Conservation (phyloP, 2,329 filamentous ascomycete species). For the Aschersonia sp. region DNA sequence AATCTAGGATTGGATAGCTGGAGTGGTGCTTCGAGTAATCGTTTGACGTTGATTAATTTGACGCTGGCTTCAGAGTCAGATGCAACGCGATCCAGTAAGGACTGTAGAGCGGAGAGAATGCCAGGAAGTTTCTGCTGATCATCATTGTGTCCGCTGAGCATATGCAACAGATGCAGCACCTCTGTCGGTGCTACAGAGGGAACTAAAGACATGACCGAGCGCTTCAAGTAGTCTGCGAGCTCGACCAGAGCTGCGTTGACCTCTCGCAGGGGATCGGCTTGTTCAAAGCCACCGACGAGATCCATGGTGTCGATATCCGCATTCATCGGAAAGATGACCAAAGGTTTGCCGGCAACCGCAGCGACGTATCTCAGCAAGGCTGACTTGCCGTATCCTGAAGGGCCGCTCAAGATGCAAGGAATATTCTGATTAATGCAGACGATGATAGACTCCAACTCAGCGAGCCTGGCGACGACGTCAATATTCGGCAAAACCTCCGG, state of each 20-base stretch:
- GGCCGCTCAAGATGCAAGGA: conserved; percentile 77
- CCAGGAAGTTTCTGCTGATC: conserved; percentile 21
- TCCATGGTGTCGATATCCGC: conserved; percentile 96
- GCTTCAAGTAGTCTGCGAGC: conserved; percentile 36
- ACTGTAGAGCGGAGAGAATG: conserved; percentile 23
- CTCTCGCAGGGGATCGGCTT: conserved; percentile 68
- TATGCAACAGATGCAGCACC: conserved; percentile 34
- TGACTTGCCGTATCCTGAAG: conserved; percentile 79
- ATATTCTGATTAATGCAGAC: conserved; percentile 75
- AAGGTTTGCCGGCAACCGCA: conserved; percentile 57
- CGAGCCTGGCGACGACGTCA: conserved; percentile 40
- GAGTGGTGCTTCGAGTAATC: conserved; percentile 36
- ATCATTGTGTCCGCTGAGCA: conserved; percentile 27
- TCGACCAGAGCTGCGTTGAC: conserved; percentile 40
- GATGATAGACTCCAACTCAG: conserved; percentile 72
- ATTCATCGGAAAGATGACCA: conserved; percentile 80
- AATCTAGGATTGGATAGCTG: conserved; percentile 64
- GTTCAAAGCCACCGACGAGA: conserved; percentile 90
- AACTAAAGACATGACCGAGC: conserved; percentile 30
- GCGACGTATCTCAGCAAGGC: conserved; percentile 67
- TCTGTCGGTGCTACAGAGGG: conserved; percentile 30
- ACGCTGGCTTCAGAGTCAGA: conserved; percentile 28
- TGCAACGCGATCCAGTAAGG: conserved; percentile 25
- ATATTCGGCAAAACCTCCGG: conserved; percentile 35
- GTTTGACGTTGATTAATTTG: conserved; percentile 32